Conservation (phyloP, 371 early-diverging fungal genomes). For the Coemansia linderi region DNA sequence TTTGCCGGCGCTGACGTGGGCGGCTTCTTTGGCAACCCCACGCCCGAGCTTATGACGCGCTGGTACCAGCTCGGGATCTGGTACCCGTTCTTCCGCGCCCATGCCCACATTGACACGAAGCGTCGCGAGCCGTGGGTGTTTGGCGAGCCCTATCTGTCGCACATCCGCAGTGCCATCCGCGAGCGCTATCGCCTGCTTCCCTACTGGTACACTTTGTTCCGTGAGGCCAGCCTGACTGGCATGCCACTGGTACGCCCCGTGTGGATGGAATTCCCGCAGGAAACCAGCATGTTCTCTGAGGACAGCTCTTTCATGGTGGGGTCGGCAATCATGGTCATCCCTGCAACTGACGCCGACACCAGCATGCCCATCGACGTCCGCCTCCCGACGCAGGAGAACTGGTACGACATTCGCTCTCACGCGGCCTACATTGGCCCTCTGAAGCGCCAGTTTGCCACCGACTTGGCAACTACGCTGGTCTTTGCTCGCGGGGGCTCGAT, state of each 20-base stretch:
- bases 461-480: slow-evolving; percentile 71
- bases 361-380: slow-evolving; percentile 55
- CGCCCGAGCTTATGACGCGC: slow-evolving; percentile 64
- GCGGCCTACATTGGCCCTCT: slow-evolving; percentile 37
- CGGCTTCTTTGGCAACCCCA: slow-evolving; percentile 66
- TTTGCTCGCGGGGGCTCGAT: slow-evolving; percentile 87
- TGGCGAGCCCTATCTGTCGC: slow-evolving; percentile 71
- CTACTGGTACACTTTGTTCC: slow-evolving; percentile 67
- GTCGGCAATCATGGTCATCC: slow-evolving; percentile 60
- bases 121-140: slow-evolving; percentile 95
- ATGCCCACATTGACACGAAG: slow-evolving; percentile 65
- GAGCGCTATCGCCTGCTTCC: slow-evolving; percentile 69
- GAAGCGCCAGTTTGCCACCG: slow-evolving; percentile 56
- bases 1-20: slow-evolving; percentile 73
- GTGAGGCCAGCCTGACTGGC: slow-evolving; percentile 59
- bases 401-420: slow-evolving; percentile 77
- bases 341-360: slow-evolving; percentile 59
- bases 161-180: slow-evolving; percentile 58
- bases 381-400: slow-evolving; percentile 59
- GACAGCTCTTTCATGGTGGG: slow-evolving; percentile 67
- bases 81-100: slow-evolving; percentile 77
- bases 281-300: slow-evolving; percentile 49
- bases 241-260: slow-evolving; percentile 62
- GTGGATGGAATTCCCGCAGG: slow-evolving; percentile 60
- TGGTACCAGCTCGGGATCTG: slow-evolving; percentile 77